Evolutionary conservation across 2,329 filamentous ascomycete genomes (phyloP).

Genomic region (Fonsecaea multimorphosa): DNA sequence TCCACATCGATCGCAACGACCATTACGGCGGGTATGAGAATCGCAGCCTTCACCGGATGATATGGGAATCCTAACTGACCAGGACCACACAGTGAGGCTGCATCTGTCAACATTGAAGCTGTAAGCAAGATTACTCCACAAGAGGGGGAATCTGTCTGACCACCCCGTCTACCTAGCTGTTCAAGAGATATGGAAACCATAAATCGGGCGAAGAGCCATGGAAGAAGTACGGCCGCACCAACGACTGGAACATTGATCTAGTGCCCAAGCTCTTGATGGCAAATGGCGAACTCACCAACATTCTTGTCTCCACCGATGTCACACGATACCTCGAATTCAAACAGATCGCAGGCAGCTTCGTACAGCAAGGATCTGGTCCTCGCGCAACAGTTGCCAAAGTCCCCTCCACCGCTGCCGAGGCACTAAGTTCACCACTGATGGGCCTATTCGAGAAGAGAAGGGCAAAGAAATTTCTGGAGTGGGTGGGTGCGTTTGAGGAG

Average conservation of each 20-base stretch:
- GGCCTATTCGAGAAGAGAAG: conserved; percentile 97
- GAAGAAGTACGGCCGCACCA: conserved; percentile 95
- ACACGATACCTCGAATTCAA: conserved; percentile 90
- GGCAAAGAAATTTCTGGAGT: conserved; percentile 96
- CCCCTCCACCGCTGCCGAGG: conserved; percentile 88
- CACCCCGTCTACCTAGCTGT: conserved; percentile 68
- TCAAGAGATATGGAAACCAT: conserved; percentile 94
- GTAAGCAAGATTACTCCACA: conserved; percentile 58
- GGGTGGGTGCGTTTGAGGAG: conserved; percentile 84
- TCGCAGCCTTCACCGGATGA: conserved; percentile 7
- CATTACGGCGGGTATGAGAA: conserved; percentile 90
- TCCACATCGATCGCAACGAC: conserved; percentile 98
- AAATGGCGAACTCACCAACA: conserved; percentile 97
- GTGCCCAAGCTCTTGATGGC: conserved; percentile 99
- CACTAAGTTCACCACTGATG: conserved; percentile 91
- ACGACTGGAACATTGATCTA: conserved; percentile 99
- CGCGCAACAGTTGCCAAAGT: conserved; percentile 97
- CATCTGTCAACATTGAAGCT: conserved; percentile 94
- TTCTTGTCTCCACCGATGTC: conserved; percentile 93
- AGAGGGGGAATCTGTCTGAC: conserved; percentile 18
- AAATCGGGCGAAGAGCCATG: conserved; percentile 82
- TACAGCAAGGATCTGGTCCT: conserved; percentile 81
- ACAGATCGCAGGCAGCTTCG: conserved; percentile 93
- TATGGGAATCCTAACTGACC: conserved; percentile 31
- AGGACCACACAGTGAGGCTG: conserved; percentile 72